phyloP scores from a whole-genome alignment of 192 early-diverging fungal genomes.

The Podila epigama region DNA sequence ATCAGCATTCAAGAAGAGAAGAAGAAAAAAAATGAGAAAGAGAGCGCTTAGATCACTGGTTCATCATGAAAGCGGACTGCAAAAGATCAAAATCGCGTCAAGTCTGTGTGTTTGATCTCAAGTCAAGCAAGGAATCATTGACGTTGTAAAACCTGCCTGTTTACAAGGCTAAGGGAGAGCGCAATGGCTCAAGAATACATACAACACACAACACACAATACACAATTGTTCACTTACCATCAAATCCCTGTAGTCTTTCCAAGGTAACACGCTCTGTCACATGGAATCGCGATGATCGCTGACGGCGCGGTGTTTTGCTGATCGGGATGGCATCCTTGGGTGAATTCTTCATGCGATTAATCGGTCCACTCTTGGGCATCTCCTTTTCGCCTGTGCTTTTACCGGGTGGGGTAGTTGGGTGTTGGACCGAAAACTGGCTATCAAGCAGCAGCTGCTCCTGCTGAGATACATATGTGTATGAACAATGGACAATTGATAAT shows the following conservation, averaged over 20 bases:
- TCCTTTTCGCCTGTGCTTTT: slow-evolving; percentile 46
- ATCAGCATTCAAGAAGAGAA: too few relatives aligned
- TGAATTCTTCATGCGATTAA: slow-evolving; percentile 58
- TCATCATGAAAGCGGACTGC: background rate
- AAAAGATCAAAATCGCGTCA: background rate
- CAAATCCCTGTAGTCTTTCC: slow-evolving; percentile 76
- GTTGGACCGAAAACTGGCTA: slow-evolving; percentile 10
- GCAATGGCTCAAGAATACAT: too few relatives aligned
- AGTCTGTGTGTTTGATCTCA: background rate
- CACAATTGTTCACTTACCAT: slow-evolving; percentile 60
- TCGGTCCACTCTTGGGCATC: slow-evolving; percentile 52
- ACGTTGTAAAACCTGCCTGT: too few relatives aligned
- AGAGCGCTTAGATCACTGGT: background rate
- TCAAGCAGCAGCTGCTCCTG: slow-evolving; percentile 6
- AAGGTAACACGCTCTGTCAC: slow-evolving; percentile 82
- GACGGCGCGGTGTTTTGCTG: slow-evolving; percentile 81
- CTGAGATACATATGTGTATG: too few relatives aligned
- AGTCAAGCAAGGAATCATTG: background rate
- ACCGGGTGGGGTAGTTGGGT: slow-evolving; percentile 30
- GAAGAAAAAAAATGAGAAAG: slow-evolving; percentile 3
- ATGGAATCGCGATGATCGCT: slow-evolving; percentile 88
- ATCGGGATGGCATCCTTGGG: slow-evolving; percentile 78
- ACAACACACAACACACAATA: too few relatives aligned
- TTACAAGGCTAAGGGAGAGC: too few relatives aligned
- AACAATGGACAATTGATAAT: too few relatives aligned